Evolutionary conservation across 345 rosid species (phyloP).

Genomic region (Angophora floribunda): DNA sequence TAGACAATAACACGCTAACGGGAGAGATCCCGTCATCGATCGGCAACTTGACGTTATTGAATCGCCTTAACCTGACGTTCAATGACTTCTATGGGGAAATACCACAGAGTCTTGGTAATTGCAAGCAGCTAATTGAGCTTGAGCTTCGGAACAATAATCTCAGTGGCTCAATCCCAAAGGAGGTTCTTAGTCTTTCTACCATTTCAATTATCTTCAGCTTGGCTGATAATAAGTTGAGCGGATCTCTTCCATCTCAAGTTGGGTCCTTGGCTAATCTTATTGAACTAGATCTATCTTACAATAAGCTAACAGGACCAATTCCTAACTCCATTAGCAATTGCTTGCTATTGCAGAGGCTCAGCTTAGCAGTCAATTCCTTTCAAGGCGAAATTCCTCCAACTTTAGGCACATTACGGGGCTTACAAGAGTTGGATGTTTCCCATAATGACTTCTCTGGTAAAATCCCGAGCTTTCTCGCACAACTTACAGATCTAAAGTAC

Average conservation of each 20-base stretch:
- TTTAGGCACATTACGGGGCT: constrained; percentile 7
- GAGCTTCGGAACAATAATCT: constrained; percentile 9
- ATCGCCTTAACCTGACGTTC: accelerated
- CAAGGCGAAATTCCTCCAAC: constrained; percentile 14
- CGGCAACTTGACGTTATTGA: not conserved
- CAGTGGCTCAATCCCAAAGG: not conserved
- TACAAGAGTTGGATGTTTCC: constrained; percentile 22
- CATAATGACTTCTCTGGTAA: constrained; percentile 15
- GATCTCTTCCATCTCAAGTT: constrained; percentile 8
- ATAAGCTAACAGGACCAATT: constrained; percentile 20
- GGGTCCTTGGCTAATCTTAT: constrained; percentile 9
- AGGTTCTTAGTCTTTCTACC: not conserved
- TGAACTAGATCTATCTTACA: not conserved
- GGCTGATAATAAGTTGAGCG: not conserved
- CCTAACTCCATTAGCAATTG: constrained; percentile 11
- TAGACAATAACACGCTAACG: not conserved
- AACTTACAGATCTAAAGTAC: not conserved
- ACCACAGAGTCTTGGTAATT: constrained; percentile 2
- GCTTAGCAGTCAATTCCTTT: not conserved
- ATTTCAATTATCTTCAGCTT: not conserved
- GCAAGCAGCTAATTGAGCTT: not conserved
- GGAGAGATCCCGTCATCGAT: not conserved
- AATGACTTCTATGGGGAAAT: constrained; percentile 5
- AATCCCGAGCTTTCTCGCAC: constrained; percentile 6
- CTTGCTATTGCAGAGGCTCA: not conserved